Evolutionary conservation across 208 protist species (phyloP).

Genomic region (Willaertia magna): DNA sequence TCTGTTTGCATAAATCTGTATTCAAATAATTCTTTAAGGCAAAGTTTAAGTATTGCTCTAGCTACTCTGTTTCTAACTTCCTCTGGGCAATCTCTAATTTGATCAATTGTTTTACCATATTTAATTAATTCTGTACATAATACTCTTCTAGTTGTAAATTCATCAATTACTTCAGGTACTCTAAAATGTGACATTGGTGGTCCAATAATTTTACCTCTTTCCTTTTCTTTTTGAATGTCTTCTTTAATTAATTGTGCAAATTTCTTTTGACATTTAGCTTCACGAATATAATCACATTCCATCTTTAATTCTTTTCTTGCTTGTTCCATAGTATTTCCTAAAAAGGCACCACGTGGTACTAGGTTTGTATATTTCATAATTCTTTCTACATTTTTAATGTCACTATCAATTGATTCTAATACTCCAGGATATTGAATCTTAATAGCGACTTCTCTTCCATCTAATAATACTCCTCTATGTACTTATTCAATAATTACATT

Average conservation of each 20-base stretch:
- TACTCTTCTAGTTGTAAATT: slow-evolving; percentile 24
- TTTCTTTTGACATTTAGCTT: slow-evolving; percentile 23
- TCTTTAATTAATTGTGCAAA: slow-evolving; percentile 26
- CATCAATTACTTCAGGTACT: slow-evolving; percentile 28
- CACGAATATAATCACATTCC: slow-evolving; percentile 40
- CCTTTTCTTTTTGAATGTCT: slow-evolving; percentile 2
- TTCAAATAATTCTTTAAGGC: slow-evolving; percentile 75
- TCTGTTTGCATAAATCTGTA: slow-evolving; percentile 93
- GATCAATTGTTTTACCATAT: slow-evolving; percentile 41
- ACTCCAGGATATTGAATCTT: slow-evolving; percentile 63
- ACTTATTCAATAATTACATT: too few relatives aligned
- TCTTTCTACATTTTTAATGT: slow-evolving; percentile 75
- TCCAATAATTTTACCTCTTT: neutral
- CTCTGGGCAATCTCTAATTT: neutral
- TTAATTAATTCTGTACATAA: slow-evolving; percentile 35
- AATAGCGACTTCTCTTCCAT: slow-evolving; percentile 40
- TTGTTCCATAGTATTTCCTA: slow-evolving; percentile 42
- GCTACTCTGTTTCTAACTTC: slow-evolving; percentile 56
- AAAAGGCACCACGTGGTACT: slow-evolving; percentile 68
- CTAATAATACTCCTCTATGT: slow-evolving; percentile 46
- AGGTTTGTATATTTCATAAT: slow-evolving; percentile 48
- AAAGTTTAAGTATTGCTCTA: slow-evolving; percentile 55
- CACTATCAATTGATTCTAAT: slow-evolving; percentile 50
- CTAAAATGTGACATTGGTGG: slow-evolving; percentile 18
- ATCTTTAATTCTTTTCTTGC: slow-evolving; percentile 31